Evolutionary conservation across 108 stramenopile genomes (phyloP), one percentile per base, ranked within the genome.

Genomic region (Cyclostephanos tholiformis): DNA sequence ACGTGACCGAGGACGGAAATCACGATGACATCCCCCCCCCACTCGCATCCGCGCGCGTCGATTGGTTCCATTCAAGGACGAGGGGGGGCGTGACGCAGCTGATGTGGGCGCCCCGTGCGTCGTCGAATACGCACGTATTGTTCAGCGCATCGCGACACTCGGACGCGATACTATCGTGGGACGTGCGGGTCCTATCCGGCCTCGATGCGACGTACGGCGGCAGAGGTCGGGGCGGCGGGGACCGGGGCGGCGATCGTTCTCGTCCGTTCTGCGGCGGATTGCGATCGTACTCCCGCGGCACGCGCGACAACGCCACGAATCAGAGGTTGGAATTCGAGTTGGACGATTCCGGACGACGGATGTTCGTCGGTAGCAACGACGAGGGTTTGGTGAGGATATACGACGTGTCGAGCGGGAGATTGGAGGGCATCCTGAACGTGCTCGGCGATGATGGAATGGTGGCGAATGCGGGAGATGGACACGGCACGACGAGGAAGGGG

Each of bases 61-160:
- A 84, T 55, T 95, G 93, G 93, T 92, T 86, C 65, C 89, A 91
- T 51, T 71, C 65, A n/a, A 80, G 88, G 35, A 86, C 87, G 27
- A 79, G 86, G 53, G 75, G 80, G 6, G 93, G 93, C 17, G 86
- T 95, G 11, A 95, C 93, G 5, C 91, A 95, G 67, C 65, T 95
- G 14, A 69, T 63, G 65, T 95, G 90, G 80, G 75, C 75, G 38
- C 63, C 72, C 39, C 50, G 64, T 12, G 22, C 48, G 16, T 61
- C 78, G 11, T 59, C 59, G 12, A 77, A 88, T 67, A 78, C 79
- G 12, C 63, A 80, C 55, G 79, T 68, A 13, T 71, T 95, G 19
- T 90, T 79, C 65, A 89, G 87, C 60, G 57, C 89, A 13, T 86
- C 86, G 44, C 85, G 93, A 27, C 75, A 84, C 56, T 92, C 91